These are phyloP conservation scores for Phytophthora sp. DNA, from an alignment of 352 stramenopile genomes.

Conservation along the genomic window DNA sequence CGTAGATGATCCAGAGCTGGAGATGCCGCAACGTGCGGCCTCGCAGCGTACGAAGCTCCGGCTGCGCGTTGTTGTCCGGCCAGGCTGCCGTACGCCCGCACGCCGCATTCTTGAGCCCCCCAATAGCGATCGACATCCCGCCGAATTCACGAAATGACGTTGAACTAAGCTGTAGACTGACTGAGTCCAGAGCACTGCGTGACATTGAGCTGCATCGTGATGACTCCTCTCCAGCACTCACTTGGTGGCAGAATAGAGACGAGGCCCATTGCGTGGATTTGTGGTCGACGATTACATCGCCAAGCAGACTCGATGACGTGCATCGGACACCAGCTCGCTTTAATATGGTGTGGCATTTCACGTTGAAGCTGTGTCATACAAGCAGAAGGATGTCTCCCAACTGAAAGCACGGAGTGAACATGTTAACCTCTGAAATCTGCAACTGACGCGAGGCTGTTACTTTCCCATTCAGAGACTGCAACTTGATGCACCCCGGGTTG, in stretches of 20 bases:
- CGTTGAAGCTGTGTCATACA: conserved; percentile 7
- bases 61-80: conserved; percentile 31
- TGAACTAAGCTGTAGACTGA: too few relatives aligned
- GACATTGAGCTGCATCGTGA: neutral
- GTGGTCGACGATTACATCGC: conserved; percentile 17
- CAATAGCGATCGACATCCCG: conserved; percentile 12
- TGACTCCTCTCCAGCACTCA: conserved; percentile 3
- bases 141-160: conserved; percentile 13
- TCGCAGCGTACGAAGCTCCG: conserved; percentile 39
- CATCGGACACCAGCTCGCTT: conserved; percentile 5
- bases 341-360: conserved; percentile 19
- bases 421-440: too few relatives aligned
- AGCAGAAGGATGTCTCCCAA: too few relatives aligned
- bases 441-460: too few relatives aligned
- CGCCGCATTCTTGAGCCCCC: conserved; percentile 20
- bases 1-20: conserved; percentile 38
- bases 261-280: conserved; percentile 17
- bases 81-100: conserved; percentile 20
- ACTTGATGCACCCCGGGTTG: too few relatives aligned
- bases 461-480: too few relatives aligned
- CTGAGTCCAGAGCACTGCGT: neutral
- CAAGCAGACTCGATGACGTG: conserved; percentile 12
- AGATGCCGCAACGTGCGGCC: conserved; percentile 38
- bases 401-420: too few relatives aligned
- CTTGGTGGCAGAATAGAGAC: conserved; percentile 11